Conservation (phyloP, 495 filamentous ascomycete genomes). For the Bombardia bombarda region DNA sequence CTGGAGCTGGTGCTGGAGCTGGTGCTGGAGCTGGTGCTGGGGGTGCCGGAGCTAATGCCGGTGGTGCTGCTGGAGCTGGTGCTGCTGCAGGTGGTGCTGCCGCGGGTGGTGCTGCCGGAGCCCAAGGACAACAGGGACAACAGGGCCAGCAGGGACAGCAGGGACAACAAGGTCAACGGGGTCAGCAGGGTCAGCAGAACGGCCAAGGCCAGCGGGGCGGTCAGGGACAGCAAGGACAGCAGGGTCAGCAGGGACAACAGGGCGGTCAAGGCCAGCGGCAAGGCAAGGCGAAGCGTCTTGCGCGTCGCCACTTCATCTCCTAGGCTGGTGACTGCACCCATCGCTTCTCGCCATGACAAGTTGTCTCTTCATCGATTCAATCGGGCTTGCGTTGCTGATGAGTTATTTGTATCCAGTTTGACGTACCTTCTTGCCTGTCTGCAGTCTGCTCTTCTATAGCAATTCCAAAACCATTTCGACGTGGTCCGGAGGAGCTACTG, state of each 20-base stretch:
- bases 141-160: slow-evolving; percentile 1
- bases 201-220: background rate
- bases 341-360: background rate
- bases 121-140: slow-evolving; percentile 9
- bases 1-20: background rate
- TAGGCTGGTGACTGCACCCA: slow-evolving; percentile 2
- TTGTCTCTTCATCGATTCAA: too few species aligned
- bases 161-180: background rate
- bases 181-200: background rate
- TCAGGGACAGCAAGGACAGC: slow-evolving; percentile 1
- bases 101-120: background rate
- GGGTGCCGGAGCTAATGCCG: background rate
- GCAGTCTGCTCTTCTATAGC: too few species aligned
- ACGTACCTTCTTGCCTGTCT: too few species aligned
- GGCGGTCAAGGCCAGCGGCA: slow-evolving; percentile 1
- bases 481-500: too few species aligned
- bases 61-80: background rate
- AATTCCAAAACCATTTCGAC: too few species aligned
- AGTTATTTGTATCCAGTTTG: background rate
- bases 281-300: slow-evolving; percentile 5
- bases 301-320: slow-evolving; percentile 9
- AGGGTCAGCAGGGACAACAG: background rate
- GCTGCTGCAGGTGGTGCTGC: slow-evolving; percentile 1
- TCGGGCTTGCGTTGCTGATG: background rate
- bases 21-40: slow-evolving; percentile 9